A percentile compares a stretch with the other conserved stretches of the same genome.
Conservation (phyloP, 768 basidiomycete species). For the Hygrophorus pudorinus region DNA sequence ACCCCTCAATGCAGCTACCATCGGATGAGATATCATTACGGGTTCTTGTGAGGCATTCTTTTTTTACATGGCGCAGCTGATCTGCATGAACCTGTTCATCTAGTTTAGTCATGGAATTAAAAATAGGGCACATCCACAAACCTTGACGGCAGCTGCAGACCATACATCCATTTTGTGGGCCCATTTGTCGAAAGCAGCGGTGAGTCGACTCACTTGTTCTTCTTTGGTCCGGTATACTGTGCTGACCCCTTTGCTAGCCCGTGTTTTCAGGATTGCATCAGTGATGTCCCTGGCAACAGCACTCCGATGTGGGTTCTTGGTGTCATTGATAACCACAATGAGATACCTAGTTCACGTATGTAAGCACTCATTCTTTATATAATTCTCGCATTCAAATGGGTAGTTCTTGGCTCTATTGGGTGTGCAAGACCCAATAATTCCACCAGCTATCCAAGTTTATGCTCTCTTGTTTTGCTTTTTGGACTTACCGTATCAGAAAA, state of each 20-base stretch:
- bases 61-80: slow-evolving; percentile 18
- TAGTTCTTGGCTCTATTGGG: not conserved
- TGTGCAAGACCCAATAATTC: not conserved
- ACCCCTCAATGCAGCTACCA: slow-evolving; percentile 19
- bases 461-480: not conserved
- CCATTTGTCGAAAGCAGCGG: not conserved
- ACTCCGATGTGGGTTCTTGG: slow-evolving; percentile 1
- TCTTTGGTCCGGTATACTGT: slow-evolving; percentile 1
- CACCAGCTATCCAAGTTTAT: not conserved
- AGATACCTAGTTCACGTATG: not conserved
- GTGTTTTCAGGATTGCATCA: not conserved
- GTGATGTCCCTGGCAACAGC: not conserved
- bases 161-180: not conserved
- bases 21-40: slow-evolving; percentile 15
- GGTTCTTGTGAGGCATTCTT: slow-evolving; percentile 16
- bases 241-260: not conserved
- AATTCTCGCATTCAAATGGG: no score
- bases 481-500: not conserved
- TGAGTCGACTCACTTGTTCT: not conserved
- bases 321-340: not conserved
- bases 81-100: slow-evolving; percentile 14
- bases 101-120: not conserved
- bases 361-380: not conserved
- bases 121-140: not conserved
- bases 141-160: slow-evolving; percentile 1